Percentiles rank a stretch among this genome's conserved stretches.
These are phyloP conservation scores for Calendula officinalis DNA, from an alignment of 129 eudicot genomes.

Conservation along the genomic window DNA sequence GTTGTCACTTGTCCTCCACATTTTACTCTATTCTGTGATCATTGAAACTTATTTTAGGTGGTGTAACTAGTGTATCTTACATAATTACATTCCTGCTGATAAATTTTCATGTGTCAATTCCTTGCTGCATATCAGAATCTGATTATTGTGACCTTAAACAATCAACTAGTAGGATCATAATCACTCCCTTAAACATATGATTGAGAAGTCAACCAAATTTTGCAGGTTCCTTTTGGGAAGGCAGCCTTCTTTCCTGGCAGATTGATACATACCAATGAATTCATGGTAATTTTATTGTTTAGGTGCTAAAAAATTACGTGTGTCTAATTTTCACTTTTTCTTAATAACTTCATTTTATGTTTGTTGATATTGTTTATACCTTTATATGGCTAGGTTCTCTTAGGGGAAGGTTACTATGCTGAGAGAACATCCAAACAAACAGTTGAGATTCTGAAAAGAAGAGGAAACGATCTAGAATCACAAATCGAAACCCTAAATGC, in stretches of 20 bases:
- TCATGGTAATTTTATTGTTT: slow-evolving; percentile 47
- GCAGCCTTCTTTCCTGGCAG: slow-evolving; percentile 93
- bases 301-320: neutral
- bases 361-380: neutral
- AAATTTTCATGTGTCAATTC: neutral
- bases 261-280: slow-evolving; percentile 81
- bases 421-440: slow-evolving; percentile 94
- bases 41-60: neutral
- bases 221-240: slow-evolving; percentile 88
- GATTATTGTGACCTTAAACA: neutral
- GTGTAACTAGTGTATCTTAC: too few relatives aligned
- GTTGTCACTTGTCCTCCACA: neutral
- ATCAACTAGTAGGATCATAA: too few relatives aligned
- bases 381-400: slow-evolving; percentile 49
- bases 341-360: neutral
- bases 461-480: slow-evolving; percentile 66
- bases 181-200: neutral
- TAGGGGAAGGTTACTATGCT: slow-evolving; percentile 86
- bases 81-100: neutral
- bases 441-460: slow-evolving; percentile 76
- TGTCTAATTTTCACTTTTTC: neutral
- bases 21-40: neutral
- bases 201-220: slow-evolving; percentile 2
- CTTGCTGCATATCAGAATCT: neutral
- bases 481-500: slow-evolving; percentile 72